Base-by-base conservation (phyloP, 2,329 filamentous ascomycete species). In the Tolypocladium ovalisporum region DNA sequence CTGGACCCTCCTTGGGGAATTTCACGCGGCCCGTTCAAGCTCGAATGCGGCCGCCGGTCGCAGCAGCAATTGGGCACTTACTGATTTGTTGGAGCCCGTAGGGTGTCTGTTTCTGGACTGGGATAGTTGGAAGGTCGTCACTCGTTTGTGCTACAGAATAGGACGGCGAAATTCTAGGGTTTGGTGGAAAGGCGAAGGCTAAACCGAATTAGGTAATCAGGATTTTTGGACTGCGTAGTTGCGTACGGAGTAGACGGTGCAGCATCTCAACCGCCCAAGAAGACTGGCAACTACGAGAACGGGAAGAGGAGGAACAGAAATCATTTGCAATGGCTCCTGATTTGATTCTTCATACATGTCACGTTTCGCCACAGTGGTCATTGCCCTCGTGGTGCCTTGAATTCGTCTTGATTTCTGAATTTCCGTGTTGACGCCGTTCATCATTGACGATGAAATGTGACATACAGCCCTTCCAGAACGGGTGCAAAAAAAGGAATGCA, bases 401-500 rank as follows among this genome's bases (percentile, higher is more conserved):
- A 74, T 73, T 73, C 67, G 73, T 70, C 70, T 67, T 70, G 68
- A 69, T 73, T 70, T 72, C 69, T 73, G 71, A 72, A 82, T 82
- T 81, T 81, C 80, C 81, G 76, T 84, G 79, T 81, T 81, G 82
- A 85, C 82, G 81, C 82, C 82, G 75, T 77, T 80, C 82, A 84
- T 81, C 74, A 67, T 75, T 35, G 74, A 78, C 73, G 75, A 76
- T 74, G 74, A 74, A 70, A 75, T 79, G 79, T 82, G 81, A 83
- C 81, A 83, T 83, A 84, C 79, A 84, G 80, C 78, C 76, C 78
- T 79, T 79, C 79, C 77, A 74, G 74, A 76, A 77, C 73, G 69
- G 75, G 73, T 78, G 75, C 74, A 47, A 55, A 76, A 81, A 81
- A 78, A 79, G 73, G 77, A 79, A 78, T 74, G 74, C 79, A 81